Evolutionary conservation across 164 flowering plant species (phyloP), one percentile per base, ranked within the genome.

Genomic region (Hamamelis virginiana): DNA sequence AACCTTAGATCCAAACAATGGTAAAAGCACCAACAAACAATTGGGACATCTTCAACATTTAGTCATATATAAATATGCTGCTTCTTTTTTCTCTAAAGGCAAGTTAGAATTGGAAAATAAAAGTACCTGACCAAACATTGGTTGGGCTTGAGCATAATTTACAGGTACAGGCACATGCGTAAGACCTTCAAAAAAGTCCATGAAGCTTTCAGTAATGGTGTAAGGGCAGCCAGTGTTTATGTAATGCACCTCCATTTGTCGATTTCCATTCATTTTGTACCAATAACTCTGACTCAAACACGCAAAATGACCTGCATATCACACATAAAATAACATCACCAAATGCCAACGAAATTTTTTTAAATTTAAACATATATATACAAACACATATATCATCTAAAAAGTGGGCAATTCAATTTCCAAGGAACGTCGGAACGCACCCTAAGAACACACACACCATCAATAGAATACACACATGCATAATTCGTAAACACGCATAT

Each of bases 151-250:
- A 48, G 71, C 62, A 71, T 84, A 87, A 78, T 82, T 79, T 16
- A 68, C 64, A 0, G 85, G 91, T 16, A 68, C 64, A 0, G 85
- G 91, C 22, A 74, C 70, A 57, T 81, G 87, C 1, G 83, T 51
- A 56, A 84, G 78, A 46, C 87, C 97, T 67, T 87, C 89, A 67
- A 90, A 92, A 71, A 90, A 85, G 67, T 83, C 84, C 89, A 87
- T 85, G 60, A 85, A 90, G 80, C 91, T 86, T 45, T 85, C 93
- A 1, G 89, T 81, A 10, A 61, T 61, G 16, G 87, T 77, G 75
- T 91, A 90, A 58, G 93, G 89, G 74, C 78, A 88, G 21, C 91
- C 93, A n/a, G 86, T 77, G 71, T 90, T 74, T 70, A 86, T 83
- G 76, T 92, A 88, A 79, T 88, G 93, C 70, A 84, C 75, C 82